Conservation (phyloP, 192 early-diverging fungal species). For the Coemansia sp. region DNA sequence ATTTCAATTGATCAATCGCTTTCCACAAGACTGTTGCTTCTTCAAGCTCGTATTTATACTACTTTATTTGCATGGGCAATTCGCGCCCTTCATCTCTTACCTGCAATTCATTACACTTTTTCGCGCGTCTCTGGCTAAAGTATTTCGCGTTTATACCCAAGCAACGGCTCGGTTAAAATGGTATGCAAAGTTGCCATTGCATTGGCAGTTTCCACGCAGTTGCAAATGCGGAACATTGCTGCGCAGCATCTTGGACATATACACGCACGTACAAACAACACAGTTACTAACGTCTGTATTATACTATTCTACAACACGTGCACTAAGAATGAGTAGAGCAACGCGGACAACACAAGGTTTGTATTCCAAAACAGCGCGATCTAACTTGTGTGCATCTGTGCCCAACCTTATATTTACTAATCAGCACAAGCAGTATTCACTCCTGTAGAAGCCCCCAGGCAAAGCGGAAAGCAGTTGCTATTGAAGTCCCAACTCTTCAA, state of each 20-base stretch:
- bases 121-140: background rate
- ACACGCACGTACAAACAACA: background rate
- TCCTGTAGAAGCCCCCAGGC: conserved; percentile 3
- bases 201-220: background rate
- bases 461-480: conserved; percentile 8
- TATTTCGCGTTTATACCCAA: background rate
- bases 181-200: background rate
- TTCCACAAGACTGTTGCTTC: background rate
- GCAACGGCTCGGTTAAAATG: background rate
- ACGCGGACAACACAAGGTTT: conserved; percentile 10
- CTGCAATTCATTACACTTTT: background rate
- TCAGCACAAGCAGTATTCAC: background rate
- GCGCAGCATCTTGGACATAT: background rate
- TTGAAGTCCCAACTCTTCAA: conserved; percentile 13
- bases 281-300: background rate
- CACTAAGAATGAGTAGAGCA: conserved; percentile 10
- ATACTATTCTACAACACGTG: background rate
- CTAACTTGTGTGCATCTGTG: background rate
- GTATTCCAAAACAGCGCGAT: conserved; percentile 5
- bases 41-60: background rate
- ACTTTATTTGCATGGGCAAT: background rate
- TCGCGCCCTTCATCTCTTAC: background rate
- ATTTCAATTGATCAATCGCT: background rate
- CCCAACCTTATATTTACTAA: background rate
- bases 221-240: background rate